A percentile compares a stretch with the other conserved stretches of the same genome.
Conservation (phyloP, 371 early-diverging fungal species). For the Furculomyces boomerangus region DNA sequence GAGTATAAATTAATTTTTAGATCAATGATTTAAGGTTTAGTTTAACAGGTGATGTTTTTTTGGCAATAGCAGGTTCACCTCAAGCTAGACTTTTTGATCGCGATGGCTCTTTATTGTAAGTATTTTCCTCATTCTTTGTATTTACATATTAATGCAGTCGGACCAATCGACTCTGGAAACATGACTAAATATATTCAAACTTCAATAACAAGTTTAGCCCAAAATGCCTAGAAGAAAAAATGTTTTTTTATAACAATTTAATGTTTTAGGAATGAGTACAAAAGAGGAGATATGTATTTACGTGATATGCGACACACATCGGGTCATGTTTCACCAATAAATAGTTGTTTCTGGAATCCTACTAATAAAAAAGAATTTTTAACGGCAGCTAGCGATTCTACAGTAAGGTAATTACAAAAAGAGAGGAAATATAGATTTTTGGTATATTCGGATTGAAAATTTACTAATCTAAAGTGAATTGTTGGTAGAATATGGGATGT, state of each 20-base stretch:
- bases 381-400: slow-evolving; percentile 68
- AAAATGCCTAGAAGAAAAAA: too few species aligned
- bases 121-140: neutral
- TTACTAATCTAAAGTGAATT: neutral
- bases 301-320: slow-evolving; percentile 68
- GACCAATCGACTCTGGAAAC: too few species aligned
- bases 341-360: slow-evolving; percentile 70
- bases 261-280: slow-evolving; percentile 32
- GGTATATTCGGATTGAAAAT: neutral
- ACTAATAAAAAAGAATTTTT: slow-evolving; percentile 39
- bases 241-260: too few species aligned
- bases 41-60: slow-evolving; percentile 50
- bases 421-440: neutral
- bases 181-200: too few species aligned
- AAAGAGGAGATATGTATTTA: slow-evolving; percentile 88
- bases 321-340: slow-evolving; percentile 76
- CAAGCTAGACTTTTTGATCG: slow-evolving; percentile 60
- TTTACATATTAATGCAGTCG: too few species aligned
- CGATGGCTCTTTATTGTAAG: slow-evolving; percentile 45
- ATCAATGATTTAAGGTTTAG: slow-evolving; percentile 71
- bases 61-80: slow-evolving; percentile 57
- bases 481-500: slow-evolving; percentile 55
- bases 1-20: slow-evolving; percentile 9
- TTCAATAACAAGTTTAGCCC: too few species aligned
- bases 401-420: slow-evolving; percentile 33